These are phyloP conservation scores for Phlegmacium glaucopus DNA, from an alignment of 768 basidiomycete genomes.

Conservation along the genomic window DNA sequence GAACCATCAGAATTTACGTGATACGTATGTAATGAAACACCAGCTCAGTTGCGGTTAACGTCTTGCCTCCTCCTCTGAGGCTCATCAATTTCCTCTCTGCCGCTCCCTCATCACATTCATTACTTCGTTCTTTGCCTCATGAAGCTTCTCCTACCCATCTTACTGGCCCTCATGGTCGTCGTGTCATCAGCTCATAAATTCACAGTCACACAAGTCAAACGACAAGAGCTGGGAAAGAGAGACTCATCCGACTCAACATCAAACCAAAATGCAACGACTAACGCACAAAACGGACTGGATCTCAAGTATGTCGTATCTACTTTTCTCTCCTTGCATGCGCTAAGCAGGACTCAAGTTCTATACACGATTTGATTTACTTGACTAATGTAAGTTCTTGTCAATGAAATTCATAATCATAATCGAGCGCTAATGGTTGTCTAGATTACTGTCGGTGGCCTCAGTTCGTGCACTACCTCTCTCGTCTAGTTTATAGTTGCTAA, in stretches of 20 bases:
- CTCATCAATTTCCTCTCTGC: constrained; percentile 11
- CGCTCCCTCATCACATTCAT: constrained; percentile 20
- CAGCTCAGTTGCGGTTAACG: constrained; percentile 1
- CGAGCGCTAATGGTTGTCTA: constrained; percentile 23
- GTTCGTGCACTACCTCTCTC: constrained; percentile 34
- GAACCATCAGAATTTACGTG: too few species aligned
- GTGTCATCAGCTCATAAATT: constrained; percentile 42
- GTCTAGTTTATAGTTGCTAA: not conserved
- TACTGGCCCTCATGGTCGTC: constrained; percentile 34
- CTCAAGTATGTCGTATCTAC: constrained; percentile 36
- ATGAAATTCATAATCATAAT: too few species aligned
- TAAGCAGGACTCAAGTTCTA: constrained; percentile 45
- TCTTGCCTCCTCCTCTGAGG: constrained; percentile 9
- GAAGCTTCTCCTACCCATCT: constrained; percentile 37
- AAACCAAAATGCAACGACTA: constrained; percentile 27
- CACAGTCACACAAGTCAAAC: constrained; percentile 43
- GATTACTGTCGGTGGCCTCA: constrained; percentile 62
- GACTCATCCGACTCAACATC: constrained; percentile 25
- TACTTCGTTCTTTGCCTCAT: constrained; percentile 30
- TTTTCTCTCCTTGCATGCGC: constrained; percentile 2
- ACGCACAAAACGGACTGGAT: constrained; percentile 34
- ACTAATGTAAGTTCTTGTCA: constrained; percentile 63
- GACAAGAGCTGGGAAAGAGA: constrained; percentile 33
- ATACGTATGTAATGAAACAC: not conserved
- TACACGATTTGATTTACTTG: constrained; percentile 76